Percentiles rank a stretch among this genome's conserved stretches.
Evolutionary conservation across 2,329 filamentous ascomycete genomes (phyloP).

Genomic region (Cladophialophora psammophila): DNA sequence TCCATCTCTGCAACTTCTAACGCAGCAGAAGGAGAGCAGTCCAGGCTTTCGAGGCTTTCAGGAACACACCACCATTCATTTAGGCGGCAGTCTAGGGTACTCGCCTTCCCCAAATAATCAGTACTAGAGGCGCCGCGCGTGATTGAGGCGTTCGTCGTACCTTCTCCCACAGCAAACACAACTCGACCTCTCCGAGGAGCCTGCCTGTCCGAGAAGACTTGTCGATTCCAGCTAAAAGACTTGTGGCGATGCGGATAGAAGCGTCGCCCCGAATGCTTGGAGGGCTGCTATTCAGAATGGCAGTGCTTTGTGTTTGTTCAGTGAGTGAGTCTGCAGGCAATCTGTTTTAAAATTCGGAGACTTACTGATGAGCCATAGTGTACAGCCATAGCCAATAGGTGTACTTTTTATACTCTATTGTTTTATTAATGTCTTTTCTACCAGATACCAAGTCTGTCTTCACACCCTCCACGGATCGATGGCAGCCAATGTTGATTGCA

Average conservation of each 20-base stretch:
- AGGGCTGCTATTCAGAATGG: slow-evolving; percentile 2
- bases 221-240: not conserved
- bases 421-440: not conserved
- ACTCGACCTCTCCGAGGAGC: slow-evolving; percentile 2
- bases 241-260: not conserved
- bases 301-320: not conserved
- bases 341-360: not conserved
- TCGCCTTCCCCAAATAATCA: not conserved
- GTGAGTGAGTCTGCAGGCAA: not conserved
- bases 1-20: slow-evolving; percentile 4
- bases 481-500: slow-evolving; percentile 9
- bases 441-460: not conserved
- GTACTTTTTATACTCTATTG: slow-evolving; percentile 8
- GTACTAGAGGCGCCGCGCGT: not conserved
- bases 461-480: slow-evolving; percentile 3
- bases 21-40: not conserved
- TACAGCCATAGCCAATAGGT: slow-evolving; percentile 5
- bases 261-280: slow-evolving; percentile 2
- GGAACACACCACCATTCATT: slow-evolving; percentile 10
- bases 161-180: slow-evolving; percentile 11
- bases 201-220: not conserved
- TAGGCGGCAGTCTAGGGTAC: not conserved
- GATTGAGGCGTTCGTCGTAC: not conserved
- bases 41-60: slow-evolving; percentile 4
- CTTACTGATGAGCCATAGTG: slow-evolving; percentile 5